Base-by-base conservation (phyloP, 768 basidiomycete genomes). In the Boletellus ananiceps region DNA sequence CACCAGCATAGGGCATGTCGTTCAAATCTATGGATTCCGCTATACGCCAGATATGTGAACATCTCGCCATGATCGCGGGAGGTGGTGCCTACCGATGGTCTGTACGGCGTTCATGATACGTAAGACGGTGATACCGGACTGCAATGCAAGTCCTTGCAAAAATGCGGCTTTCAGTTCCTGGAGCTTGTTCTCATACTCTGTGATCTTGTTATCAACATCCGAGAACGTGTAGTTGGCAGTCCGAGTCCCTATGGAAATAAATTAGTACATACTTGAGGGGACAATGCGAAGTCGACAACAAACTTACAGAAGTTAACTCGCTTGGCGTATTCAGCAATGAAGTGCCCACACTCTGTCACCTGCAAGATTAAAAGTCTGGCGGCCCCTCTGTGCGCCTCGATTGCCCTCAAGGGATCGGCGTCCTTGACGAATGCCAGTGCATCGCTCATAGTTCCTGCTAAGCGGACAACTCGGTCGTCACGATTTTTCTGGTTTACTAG, bases 311-410 rank as follows among this genome's bases (percentile, higher is more conserved):
- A 61, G 14, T 11, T 51, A 8, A 37, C 42, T 31, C 54, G 49
- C 16, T 52, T 62, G 27, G 53, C 43, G 8, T 62, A 61, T 38
- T 60, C 59, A 2, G 52, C n/a, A 15, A 60, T 58, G 46, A 60
- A 60, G 27, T 61, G 61, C 6, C 59, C 59, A 33, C 58, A 60
- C 40, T 60, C 59, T 21, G 59, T 58, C 35, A 60, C 50, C 14
- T 60, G 59, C 11, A 47, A 60, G 23, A 60, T 43, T n/a, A 60
- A 21, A 40, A 42, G 32, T 35, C 15, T 55, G 29, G 58, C 38
- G 3, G 38, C 25, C 15, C 46, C 32, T 23, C 5, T 31, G 15
- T 61, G 59, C 5, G 47, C 50, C 19, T 50, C 25, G n/a, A 52
- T 33, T 2, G 15, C 33, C 38, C 40, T 58, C 50, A 58, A 44